Evolutionary conservation across 768 basidiomycete genomes (phyloP).

Genomic region (Scleroderma bovista): DNA sequence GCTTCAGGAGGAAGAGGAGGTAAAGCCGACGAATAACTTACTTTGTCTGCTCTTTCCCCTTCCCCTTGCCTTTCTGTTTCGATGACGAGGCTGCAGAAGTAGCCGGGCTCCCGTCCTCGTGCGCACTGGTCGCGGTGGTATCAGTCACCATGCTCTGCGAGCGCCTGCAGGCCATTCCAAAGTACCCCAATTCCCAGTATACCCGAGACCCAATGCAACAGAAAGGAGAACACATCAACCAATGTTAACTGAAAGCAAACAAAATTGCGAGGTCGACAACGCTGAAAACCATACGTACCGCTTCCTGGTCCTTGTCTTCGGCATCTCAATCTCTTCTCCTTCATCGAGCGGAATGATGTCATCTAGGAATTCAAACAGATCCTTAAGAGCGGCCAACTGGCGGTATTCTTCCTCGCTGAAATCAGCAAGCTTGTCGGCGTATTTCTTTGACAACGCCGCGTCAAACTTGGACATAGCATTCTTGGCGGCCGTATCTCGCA

Average conservation of each 20-base stretch:
- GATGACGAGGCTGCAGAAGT: slow-evolving; percentile 29
- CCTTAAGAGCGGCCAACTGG: slow-evolving; percentile 55
- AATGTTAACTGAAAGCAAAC: too few relatives aligned
- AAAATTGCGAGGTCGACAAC: not conserved
- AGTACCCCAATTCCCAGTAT: too few relatives aligned
- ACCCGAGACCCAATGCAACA: too few relatives aligned
- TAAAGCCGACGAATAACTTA: slow-evolving; percentile 20
- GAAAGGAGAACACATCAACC: too few relatives aligned
- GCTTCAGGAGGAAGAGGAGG: not conserved
- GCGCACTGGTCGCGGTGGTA: slow-evolving; percentile 35
- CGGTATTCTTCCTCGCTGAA: slow-evolving; percentile 71
- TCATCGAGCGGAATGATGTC: slow-evolving; percentile 66
- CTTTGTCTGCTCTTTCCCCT: slow-evolving; percentile 34
- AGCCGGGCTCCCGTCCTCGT: slow-evolving; percentile 23
- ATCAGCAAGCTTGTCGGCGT: slow-evolving; percentile 60
- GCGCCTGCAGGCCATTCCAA: slow-evolving; percentile 45
- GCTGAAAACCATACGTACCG: slow-evolving; percentile 37
- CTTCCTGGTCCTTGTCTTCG: slow-evolving; percentile 39
- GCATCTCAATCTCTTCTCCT: slow-evolving; percentile 41
- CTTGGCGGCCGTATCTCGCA: slow-evolving; percentile 51
- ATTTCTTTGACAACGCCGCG: slow-evolving; percentile 59
- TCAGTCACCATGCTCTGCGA: slow-evolving; percentile 54
- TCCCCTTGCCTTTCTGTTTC: slow-evolving; percentile 22
- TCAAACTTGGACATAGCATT: slow-evolving; percentile 76
- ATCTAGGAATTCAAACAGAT: slow-evolving; percentile 67